phyloP scores from a whole-genome alignment of 1,284 basidiomycete species.

The Hymenochaete sp. region DNA sequence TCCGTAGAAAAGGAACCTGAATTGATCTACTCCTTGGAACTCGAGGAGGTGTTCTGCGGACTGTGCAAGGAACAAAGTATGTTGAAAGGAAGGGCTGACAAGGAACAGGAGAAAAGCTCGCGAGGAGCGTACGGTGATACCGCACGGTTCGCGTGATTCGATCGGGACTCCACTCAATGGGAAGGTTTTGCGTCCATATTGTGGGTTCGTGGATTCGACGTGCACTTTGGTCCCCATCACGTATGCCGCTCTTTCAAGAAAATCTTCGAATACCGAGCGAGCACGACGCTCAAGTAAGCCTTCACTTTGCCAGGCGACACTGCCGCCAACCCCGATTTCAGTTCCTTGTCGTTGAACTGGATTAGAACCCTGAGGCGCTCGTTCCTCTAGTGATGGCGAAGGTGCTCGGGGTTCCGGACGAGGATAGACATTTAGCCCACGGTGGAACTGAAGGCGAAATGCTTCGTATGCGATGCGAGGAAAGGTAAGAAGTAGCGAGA shows the following conservation, averaged over 20 bases:
- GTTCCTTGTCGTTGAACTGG: neutral
- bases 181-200: constrained; percentile 6
- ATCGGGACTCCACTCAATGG: neutral
- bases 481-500: constrained; percentile 51
- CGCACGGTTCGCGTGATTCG: constrained; percentile 5
- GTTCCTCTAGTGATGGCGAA: constrained; percentile 18
- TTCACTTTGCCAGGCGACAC: constrained; percentile 40
- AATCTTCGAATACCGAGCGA: constrained; percentile 27
- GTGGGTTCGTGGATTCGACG: constrained; percentile 29
- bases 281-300: constrained; percentile 35
- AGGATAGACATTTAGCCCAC: constrained; percentile 52
- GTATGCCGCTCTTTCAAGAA: constrained; percentile 29
- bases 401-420: constrained; percentile 52
- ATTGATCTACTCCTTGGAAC: constrained; percentile 2
- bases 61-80: constrained; percentile 33
- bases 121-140: constrained; percentile 43
- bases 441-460: constrained; percentile 56
- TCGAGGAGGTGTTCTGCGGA: constrained; percentile 29
- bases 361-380: neutral
- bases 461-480: constrained; percentile 62
- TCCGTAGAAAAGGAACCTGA: neutral
- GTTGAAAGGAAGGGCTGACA: constrained; percentile 34
- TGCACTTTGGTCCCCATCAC: constrained; percentile 30
- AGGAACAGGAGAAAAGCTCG: constrained; percentile 47
- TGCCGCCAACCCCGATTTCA: constrained; percentile 25